phyloP scores from a whole-genome alignment of 2,329 filamentous ascomycete species.

The Dactylonectria estremocensis region DNA sequence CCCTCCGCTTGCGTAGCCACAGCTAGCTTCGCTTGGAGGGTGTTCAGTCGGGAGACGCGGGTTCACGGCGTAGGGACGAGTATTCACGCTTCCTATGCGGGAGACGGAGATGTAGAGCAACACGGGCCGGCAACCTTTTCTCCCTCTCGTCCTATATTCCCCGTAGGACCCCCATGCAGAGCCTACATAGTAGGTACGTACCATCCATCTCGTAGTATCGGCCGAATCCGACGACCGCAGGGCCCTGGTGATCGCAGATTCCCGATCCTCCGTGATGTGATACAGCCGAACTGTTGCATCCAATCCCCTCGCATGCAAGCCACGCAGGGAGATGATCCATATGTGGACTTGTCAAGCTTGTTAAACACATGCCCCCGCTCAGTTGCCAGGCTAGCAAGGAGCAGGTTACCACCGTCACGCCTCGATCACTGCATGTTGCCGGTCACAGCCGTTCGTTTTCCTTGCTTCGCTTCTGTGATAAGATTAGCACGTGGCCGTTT shows the following conservation, averaged over 20 bases:
- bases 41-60: slow-evolving; percentile 11
- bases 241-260: slow-evolving; percentile 32
- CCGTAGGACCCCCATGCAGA: neutral
- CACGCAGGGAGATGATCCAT: slow-evolving; percentile 27
- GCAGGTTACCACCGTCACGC: slow-evolving; percentile 23
- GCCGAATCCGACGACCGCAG: slow-evolving; percentile 28
- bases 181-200: too few species aligned
- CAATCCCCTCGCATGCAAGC: slow-evolving; percentile 41
- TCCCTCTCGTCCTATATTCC: neutral
- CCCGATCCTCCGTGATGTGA: slow-evolving; percentile 27
- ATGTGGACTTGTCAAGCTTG: neutral
- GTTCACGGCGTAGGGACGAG: slow-evolving; percentile 18
- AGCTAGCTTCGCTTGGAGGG: slow-evolving; percentile 1
- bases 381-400: slow-evolving; percentile 21
- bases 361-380: slow-evolving; percentile 20
- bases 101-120: slow-evolving; percentile 17
- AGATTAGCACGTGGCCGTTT: slow-evolving; percentile 32
- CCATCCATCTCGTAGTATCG: slow-evolving; percentile 7
- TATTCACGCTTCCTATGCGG: neutral
- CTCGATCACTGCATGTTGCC: slow-evolving; percentile 32
- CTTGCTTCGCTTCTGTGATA: slow-evolving; percentile 33
- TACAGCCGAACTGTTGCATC: slow-evolving; percentile 19
- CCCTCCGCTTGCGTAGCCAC: neutral
- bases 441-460: slow-evolving; percentile 35
- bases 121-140: slow-evolving; percentile 1